Percentiles rank a stretch among this genome's conserved stretches.
phyloP scores from a whole-genome alignment of 1,139 yeast genomes.

The Geotrichum armillariae region DNA sequence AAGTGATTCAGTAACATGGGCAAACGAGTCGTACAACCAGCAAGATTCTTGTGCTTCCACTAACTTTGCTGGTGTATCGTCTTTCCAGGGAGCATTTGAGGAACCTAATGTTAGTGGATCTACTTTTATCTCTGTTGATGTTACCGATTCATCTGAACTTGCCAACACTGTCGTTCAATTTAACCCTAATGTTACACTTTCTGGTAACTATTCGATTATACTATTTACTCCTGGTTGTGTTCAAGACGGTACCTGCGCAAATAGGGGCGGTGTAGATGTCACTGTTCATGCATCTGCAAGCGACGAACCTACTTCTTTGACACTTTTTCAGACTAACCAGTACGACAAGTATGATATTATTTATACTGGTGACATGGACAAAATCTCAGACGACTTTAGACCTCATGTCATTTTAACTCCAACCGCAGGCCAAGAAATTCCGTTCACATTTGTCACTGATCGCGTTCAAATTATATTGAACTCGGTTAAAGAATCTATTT shows the following conservation, averaged over 20 bases:
- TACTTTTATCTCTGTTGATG: conserved; percentile 41
- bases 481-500: conserved; percentile 46
- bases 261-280: conserved; percentile 77
- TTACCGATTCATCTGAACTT: conserved; percentile 39
- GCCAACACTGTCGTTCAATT: conserved; percentile 53
- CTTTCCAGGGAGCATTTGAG: conserved; percentile 25
- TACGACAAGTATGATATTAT: conserved; percentile 77
- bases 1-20: conserved; percentile 58
- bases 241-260: conserved; percentile 62
- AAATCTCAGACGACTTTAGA: conserved; percentile 44
- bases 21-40: conserved; percentile 70
- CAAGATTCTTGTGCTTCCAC: conserved; percentile 47
- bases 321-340: conserved; percentile 75
- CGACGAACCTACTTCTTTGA: conserved; percentile 44
- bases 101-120: conserved; percentile 27
- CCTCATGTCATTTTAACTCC: conserved; percentile 50
- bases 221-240: conserved; percentile 87
- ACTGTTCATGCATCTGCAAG: conserved; percentile 45
- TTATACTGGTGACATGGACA: conserved; percentile 66
- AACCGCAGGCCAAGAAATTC: conserved; percentile 41
- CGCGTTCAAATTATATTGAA: conserved; percentile 56
- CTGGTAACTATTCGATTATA: conserved; percentile 73
- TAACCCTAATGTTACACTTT: conserved; percentile 66
- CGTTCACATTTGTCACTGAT: conserved; percentile 67
- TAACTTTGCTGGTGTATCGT: not conserved